These are phyloP conservation scores for Capronia americana DNA, from an alignment of 2,329 filamentous ascomycete species.

Conservation along the genomic window DNA sequence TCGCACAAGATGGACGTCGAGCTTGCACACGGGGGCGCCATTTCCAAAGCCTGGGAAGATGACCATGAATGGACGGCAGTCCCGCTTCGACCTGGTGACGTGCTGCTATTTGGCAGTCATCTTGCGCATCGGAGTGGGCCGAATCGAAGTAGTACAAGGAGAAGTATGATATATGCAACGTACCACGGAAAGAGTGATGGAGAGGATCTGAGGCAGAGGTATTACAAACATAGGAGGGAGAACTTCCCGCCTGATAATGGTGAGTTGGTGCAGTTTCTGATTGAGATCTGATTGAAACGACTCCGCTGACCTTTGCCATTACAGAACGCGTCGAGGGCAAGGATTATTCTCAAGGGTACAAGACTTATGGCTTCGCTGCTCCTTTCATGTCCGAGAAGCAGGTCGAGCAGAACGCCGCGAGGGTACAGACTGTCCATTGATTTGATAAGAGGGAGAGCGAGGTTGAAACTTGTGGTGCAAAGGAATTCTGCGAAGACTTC, in stretches of 20 bases:
- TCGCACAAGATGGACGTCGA: constrained; percentile 47
- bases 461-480: not conserved
- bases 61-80: constrained; percentile 44
- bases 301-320: not conserved
- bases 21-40: constrained; percentile 43
- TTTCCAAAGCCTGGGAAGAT: constrained; percentile 43
- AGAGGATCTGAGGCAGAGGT: constrained; percentile 22
- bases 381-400: constrained; percentile 30
- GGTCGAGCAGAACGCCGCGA: constrained; percentile 17
- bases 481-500: too few relatives aligned
- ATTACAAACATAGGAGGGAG: constrained; percentile 29
- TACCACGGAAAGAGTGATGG: constrained; percentile 36
- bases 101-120: constrained; percentile 46
- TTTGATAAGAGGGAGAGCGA: not conserved
- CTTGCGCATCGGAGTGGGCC: constrained; percentile 45
- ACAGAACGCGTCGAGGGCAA: constrained; percentile 27
- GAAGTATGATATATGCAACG: constrained; percentile 43
- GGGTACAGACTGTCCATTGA: constrained; percentile 27
- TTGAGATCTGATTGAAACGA: not conserved
- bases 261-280: constrained; percentile 7
- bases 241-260: constrained; percentile 30
- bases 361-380: constrained; percentile 28
- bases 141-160: constrained; percentile 40
- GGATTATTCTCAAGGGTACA: constrained; percentile 31
- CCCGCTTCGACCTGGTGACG: constrained; percentile 43